Evolutionary conservation across 2,329 filamentous ascomycete species (phyloP).

Genomic region (Penicillium sp.): DNA sequence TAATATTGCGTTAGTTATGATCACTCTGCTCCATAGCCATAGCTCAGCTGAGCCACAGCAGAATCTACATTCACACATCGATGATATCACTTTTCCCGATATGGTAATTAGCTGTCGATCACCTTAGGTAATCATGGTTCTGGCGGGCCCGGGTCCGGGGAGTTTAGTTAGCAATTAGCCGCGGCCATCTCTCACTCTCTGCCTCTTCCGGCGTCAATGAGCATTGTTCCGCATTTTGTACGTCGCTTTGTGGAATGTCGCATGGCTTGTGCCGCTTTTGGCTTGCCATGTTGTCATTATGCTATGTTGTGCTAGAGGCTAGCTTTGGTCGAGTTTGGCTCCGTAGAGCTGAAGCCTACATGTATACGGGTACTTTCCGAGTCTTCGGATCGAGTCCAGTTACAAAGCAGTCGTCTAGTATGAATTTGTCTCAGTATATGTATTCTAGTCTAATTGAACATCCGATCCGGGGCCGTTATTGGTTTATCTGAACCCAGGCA

Average conservation of each 20-base stretch:
- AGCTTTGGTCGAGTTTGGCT: background rate
- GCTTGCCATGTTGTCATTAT: background rate
- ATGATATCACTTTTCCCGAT: constrained; percentile 7
- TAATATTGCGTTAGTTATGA: constrained; percentile 1
- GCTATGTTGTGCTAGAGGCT: background rate
- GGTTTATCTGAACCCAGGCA: too few relatives aligned
- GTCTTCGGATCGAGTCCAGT: too few relatives aligned
- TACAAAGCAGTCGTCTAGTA: too few relatives aligned
- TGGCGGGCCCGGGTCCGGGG: background rate
- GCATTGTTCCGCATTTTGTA: constrained; percentile 1
- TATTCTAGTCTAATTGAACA: too few relatives aligned
- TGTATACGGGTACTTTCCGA: too few relatives aligned
- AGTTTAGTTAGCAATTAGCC: background rate
- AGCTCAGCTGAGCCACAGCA: background rate
- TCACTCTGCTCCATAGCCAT: background rate
- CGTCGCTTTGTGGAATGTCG: background rate
- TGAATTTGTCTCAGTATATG: too few relatives aligned
- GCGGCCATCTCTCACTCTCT: background rate
- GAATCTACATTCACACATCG: background rate
- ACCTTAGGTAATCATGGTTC: background rate
- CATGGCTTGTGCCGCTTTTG: background rate
- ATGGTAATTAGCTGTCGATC: constrained; percentile 2
- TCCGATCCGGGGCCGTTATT: too few relatives aligned
- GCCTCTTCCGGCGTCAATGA: constrained; percentile 1
- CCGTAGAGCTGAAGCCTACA: background rate